These are phyloP conservation scores for Wickerhamiella parazyma DNA, from an alignment of 805 yeast species.

Conservation along the genomic window DNA sequence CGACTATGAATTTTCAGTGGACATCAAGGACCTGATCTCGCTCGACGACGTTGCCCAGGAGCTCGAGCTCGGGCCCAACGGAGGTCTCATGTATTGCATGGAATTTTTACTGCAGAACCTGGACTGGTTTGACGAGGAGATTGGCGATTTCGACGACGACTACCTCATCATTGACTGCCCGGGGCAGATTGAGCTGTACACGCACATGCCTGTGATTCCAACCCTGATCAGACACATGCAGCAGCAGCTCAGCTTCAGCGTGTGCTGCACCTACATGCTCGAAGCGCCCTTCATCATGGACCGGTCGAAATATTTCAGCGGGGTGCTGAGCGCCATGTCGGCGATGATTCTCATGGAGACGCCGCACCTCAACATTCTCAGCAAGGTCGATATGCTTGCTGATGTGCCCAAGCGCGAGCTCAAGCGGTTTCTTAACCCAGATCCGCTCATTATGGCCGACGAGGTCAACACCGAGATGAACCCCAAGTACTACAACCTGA, in stretches of 20 bases:
- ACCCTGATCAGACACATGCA: conserved; percentile 75
- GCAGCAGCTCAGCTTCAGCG: conserved; percentile 61
- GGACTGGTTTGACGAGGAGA: conserved; percentile 96
- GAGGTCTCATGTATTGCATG: conserved; percentile 85
- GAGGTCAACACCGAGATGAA: conserved; percentile 38
- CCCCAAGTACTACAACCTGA: conserved; percentile 56
- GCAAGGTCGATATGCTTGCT: conserved; percentile 60
- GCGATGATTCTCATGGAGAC: conserved; percentile 92
- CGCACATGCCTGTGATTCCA: conserved; percentile 89
- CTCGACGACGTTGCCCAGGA: conserved; percentile 94
- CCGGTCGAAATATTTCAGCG: conserved; percentile 82
- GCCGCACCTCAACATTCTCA: conserved; percentile 84
- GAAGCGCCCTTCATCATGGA: conserved; percentile 94
- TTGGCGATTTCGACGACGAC: conserved; percentile 92
- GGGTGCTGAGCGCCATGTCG: conserved; percentile 93
- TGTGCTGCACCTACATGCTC: conserved; percentile 83
- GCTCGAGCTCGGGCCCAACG: conserved; percentile 85
- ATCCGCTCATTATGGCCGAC: conserved; percentile 54
- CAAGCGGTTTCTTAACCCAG: conserved; percentile 81
- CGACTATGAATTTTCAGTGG: conserved; percentile 83
- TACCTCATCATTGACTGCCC: conserved; percentile 81
- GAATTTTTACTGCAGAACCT: conserved; percentile 74
- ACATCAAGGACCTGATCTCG: conserved; percentile 79
- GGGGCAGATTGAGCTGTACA: conserved; percentile 68
- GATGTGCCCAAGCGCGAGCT: conserved; percentile 63